Evolutionary conservation across 106 monocot species (phyloP), one percentile per base, ranked within the genome.

Genomic region (Alisma plantagoaquatica): DNA sequence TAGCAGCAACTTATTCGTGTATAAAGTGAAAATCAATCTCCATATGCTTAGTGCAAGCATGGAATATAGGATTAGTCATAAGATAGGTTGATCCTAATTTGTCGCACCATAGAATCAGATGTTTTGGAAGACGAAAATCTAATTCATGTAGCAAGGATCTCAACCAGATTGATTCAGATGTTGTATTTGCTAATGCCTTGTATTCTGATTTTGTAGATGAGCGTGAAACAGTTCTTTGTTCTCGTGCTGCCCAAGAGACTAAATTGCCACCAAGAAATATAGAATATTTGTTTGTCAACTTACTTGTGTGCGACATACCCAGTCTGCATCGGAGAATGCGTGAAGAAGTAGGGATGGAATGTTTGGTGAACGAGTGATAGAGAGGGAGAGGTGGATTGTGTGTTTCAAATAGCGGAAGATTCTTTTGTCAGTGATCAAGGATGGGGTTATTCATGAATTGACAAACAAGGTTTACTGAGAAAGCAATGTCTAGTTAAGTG

Each of bases 131-230:
- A 17, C 3, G 3, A 3, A 44, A 3, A 0, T 1, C 17, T 0
- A 44, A 0, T 10, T 44, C 43, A 44, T 0, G 3, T 2, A 44
- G 14, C 10, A 44, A 10, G 3, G 1, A 3, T 4, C 11, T 3
- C 14, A 44, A 7, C 43, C 43, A 44, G 14, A 15, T 11, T 15
- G 20, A 3, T 10, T 44, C 43, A 3, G 20, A 15, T 44, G 43
- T 15, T 17, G 14, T 20, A 44, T 44, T 44, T 3, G 43, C 43
- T 17, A 44, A 17, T 3, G 43, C 43, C 10, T 44, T 50, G 49
- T 53, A 53, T 29, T 53, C 53, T 15, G 53, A 11, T 27, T 53
- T 1, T 4, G 53, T 30, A 19, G 30, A 30, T 6, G 53, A 53
- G 2, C 24, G 27, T 4, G 53, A 2, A n/a, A 53, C 29, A 1